Base-by-base conservation (phyloP, 257 asterid species). In the Solanum tacnaense region DNA sequence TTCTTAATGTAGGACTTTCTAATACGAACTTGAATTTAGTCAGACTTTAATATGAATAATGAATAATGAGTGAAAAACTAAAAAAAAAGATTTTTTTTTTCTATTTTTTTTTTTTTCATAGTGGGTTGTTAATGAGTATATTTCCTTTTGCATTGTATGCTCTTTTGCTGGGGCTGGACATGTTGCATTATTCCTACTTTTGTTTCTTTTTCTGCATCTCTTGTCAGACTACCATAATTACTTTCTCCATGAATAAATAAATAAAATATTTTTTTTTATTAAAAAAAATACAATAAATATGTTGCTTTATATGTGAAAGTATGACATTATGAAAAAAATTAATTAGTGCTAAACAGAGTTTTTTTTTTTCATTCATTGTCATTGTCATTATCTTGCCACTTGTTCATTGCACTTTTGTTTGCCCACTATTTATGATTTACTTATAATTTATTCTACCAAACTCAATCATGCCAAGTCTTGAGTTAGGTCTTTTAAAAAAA, bases 101-200 rank as follows among this genome's bases (percentile, higher is more conserved):
- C 73, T 88, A 68, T 56, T 23, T 9, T 11, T 3, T 18, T 0
- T 74, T 23, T 73, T 84, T 16, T 8, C 23, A 41, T 83, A 34
- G 86, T 89, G 91, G 91, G 82, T 84, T 70, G 41, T 39, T 20
- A 41, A 36, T 41, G 86, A 68, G 71, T 67, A 62, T 34, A 38
- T 5, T 68, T 58, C 49, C 41, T 85, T 79, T 76, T 41, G 81
- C 71, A 49, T 86, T 70, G 32, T 68, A n/a, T 79, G 72, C 78
- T 58, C 31, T 49, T 78, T 29, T 27, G 68, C 27, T 81, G 27
- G 41, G 68, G 85, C 27, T 27, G 5, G 68, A 74, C 81, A 88
- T 85, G n/a, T 79, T 90, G 85, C 89, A 89, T 89, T 86, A 83
- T 89, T 89, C 87, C 70, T 11, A 70, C 89, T 9, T 85, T 84